Conservation (phyloP, 2,329 filamentous ascomycete genomes). For the Periconia digitata region DNA sequence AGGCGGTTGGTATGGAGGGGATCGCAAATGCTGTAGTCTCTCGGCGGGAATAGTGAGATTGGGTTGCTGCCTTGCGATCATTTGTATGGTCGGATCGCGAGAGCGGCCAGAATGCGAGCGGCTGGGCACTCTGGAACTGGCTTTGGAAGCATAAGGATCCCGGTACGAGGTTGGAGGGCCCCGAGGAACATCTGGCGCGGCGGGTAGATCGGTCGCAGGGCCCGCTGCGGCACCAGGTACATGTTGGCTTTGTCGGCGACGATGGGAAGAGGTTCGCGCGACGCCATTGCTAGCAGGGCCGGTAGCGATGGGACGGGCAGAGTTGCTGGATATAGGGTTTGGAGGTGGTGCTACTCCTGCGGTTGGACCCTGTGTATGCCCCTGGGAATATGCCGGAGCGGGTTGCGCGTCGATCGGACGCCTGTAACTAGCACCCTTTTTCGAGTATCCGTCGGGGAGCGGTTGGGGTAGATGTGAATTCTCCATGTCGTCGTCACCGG, state of each 20-base stretch:
- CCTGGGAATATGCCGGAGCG: slow-evolving; percentile 7
- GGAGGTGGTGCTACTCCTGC: not conserved
- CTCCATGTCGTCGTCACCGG: slow-evolving; percentile 31
- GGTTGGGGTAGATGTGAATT: slow-evolving; percentile 25
- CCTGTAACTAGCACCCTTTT: slow-evolving; percentile 37
- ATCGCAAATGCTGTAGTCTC: slow-evolving; percentile 34
- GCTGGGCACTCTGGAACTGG: slow-evolving; percentile 22
- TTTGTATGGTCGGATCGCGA: slow-evolving; percentile 37
- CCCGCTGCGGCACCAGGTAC: slow-evolving; percentile 24
- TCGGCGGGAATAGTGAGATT: slow-evolving; percentile 35
- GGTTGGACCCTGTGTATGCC: slow-evolving; percentile 2
- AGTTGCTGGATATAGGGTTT: slow-evolving; percentile 23
- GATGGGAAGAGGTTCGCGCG: slow-evolving; percentile 27
- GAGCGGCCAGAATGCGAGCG: slow-evolving; percentile 30
- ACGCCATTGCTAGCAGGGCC: slow-evolving; percentile 18
- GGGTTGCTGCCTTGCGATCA: slow-evolving; percentile 37
- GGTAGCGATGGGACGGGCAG: slow-evolving; percentile 25
- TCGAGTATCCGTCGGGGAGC: slow-evolving; percentile 30
- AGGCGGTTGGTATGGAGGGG: slow-evolving; percentile 31
- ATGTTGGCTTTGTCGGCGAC: slow-evolving; percentile 35
- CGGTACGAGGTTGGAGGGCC: slow-evolving; percentile 49
- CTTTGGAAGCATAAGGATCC: slow-evolving; percentile 41
- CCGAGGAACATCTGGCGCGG: slow-evolving; percentile 63
- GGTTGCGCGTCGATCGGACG: slow-evolving; percentile 35
- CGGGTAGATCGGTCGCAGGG: slow-evolving; percentile 30